Percentiles rank a stretch among this genome's conserved stretches.
phyloP scores from a whole-genome alignment of 129 eudicot species.

The Gnaphalium uliginosum region DNA sequence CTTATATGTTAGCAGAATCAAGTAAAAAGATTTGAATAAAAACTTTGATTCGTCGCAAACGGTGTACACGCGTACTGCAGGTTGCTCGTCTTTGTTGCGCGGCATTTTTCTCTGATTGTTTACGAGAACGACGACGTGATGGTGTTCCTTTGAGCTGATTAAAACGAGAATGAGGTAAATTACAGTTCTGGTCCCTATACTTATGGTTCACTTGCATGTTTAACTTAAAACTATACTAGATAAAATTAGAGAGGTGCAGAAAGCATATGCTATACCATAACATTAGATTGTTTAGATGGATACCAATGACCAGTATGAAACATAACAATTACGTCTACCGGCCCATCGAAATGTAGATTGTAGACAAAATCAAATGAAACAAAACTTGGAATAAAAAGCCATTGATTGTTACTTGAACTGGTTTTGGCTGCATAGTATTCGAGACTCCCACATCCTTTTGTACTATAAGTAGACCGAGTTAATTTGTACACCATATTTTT shows the following conservation, averaged over 20 bases:
- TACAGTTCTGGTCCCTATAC: neutral
- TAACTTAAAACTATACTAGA: neutral
- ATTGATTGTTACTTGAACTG: no score
- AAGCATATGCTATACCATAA: no score
- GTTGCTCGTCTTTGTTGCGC: constrained; percentile 60
- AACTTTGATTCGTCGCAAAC: constrained; percentile 95
- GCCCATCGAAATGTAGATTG: no score
- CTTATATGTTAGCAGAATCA: neutral
- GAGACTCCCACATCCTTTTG: no score
- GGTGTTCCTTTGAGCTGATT: constrained; percentile 12
- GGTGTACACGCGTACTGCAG: constrained; percentile 87
- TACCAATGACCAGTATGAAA: no score
- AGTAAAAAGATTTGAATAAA: constrained; percentile 14
- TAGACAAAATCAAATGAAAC: no score
- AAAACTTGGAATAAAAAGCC: no score
- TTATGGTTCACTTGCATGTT: neutral
- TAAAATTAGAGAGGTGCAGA: neutral
- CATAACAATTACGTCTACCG: no score
- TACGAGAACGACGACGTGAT: neutral
- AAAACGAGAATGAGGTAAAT: neutral
- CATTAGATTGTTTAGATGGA: no score
- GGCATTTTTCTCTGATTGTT: constrained; percentile 39
- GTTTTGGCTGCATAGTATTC: no score
- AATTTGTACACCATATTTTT: no score
- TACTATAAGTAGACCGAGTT: no score